phyloP scores from a whole-genome alignment of 345 rosid species.

The Brassica rapa region DNA sequence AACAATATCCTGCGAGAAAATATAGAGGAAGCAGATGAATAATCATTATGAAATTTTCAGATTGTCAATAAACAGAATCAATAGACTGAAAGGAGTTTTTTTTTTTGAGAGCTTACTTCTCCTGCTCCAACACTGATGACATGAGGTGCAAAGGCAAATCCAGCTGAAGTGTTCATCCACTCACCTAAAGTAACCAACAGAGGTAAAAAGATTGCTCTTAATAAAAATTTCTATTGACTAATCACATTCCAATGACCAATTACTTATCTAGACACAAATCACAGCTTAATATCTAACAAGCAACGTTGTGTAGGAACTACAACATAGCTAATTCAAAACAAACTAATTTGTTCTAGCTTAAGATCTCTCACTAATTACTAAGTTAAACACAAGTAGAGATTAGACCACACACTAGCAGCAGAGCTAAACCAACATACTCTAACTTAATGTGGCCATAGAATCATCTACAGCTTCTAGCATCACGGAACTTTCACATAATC shows the following conservation, averaged over 20 bases:
- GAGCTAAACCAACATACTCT: conserved; percentile 4
- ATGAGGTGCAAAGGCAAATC: conserved; percentile 93
- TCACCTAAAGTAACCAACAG: conserved; percentile 61
- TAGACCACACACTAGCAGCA: not conserved
- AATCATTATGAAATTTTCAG: not conserved
- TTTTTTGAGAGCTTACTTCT: conserved; percentile 54
- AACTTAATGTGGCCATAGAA: not conserved
- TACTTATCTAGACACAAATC: not conserved
- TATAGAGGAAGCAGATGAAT: not conserved
- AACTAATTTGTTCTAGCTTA: too few species aligned
- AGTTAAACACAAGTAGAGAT: too few species aligned
- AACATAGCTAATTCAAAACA: conserved; percentile 12
- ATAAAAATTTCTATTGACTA: not conserved
- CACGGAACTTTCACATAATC: not conserved
- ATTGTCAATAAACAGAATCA: not conserved
- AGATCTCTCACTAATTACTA: conserved; percentile 4
- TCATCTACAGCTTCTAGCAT: conserved; percentile 11
- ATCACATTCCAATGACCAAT: conserved; percentile 4
- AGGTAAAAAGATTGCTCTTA: not conserved
- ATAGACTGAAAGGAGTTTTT: not conserved
- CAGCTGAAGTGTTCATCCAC: conserved; percentile 99
- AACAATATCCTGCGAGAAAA: conserved; percentile 68
- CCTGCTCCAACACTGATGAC: conserved; percentile 75
- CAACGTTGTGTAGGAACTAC: not conserved
- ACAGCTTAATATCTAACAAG: not conserved